phyloP scores from a whole-genome alignment of 2,329 filamentous ascomycete species.

The Botrytis galanthina region DNA sequence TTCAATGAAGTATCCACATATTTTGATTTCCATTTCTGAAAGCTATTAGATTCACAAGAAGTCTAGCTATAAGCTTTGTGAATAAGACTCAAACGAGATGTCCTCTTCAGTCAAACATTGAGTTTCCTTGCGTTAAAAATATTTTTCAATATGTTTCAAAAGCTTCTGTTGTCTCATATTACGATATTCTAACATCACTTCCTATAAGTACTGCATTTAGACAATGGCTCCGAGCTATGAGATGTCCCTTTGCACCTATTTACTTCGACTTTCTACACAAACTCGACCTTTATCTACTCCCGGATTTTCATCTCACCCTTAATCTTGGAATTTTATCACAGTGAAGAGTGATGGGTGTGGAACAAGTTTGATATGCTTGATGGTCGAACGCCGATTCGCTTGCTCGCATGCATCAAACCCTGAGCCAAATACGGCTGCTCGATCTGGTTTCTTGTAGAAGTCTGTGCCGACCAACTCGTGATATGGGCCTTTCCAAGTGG shows the following conservation, averaged over 20 bases:
- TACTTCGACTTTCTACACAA: constrained; percentile 8
- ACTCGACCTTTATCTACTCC: not conserved
- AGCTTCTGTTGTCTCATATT: not conserved
- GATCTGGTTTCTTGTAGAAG: constrained; percentile 6
- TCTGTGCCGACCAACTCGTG: constrained; percentile 10
- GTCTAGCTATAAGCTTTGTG: not conserved
- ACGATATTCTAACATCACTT: not conserved
- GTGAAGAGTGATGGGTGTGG: constrained; percentile 14
- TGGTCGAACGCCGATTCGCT: not conserved
- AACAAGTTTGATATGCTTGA: constrained; percentile 11
- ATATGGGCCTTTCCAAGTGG: constrained; percentile 17
- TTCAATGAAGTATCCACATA: not conserved
- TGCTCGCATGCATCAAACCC: constrained; percentile 11
- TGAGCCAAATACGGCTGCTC: constrained; percentile 15
- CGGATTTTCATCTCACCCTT: not conserved
- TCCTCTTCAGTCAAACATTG: not conserved
- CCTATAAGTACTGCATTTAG: too few relatives aligned
- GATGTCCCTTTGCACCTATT: constrained; percentile 10
- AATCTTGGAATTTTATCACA: constrained; percentile 8
- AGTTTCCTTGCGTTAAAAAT: not conserved
- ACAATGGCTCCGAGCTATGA: not conserved
- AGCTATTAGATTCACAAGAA: not conserved
- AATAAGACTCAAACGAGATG: not conserved
- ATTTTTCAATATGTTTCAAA: not conserved
- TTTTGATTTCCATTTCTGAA: not conserved